Percentiles rank a stretch among this genome's conserved stretches.
phyloP scores from a whole-genome alignment of 805 yeast genomes.

The Jamesozyma lodderae region DNA sequence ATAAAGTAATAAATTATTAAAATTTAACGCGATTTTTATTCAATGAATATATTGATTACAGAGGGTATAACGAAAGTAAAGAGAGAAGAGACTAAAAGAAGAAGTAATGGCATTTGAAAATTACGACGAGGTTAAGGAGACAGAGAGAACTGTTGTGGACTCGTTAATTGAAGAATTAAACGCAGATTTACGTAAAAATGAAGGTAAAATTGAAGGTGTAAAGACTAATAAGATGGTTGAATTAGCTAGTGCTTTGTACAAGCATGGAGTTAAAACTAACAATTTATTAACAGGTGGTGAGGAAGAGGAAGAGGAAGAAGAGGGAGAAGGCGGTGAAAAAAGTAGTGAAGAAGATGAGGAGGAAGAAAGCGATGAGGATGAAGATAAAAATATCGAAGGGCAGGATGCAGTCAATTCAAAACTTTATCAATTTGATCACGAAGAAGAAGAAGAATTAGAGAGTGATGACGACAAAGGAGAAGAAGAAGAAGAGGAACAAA shows the following conservation, averaged over 20 bases:
- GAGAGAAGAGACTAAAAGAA: not conserved
- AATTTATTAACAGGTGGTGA: slow-evolving; percentile 7
- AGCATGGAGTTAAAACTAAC: slow-evolving; percentile 7
- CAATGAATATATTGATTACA: too few species aligned
- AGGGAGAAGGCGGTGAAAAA: slow-evolving; percentile 7
- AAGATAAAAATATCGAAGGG: slow-evolving; percentile 20
- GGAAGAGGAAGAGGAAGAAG: slow-evolving; percentile 8
- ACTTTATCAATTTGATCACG: slow-evolving; percentile 20
- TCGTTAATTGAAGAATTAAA: slow-evolving; percentile 1
- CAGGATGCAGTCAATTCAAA: slow-evolving; percentile 16
- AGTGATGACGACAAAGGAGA: slow-evolving; percentile 6
- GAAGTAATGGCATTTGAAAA: not conserved
- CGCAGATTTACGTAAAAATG: not conserved
- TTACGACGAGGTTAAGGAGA: not conserved
- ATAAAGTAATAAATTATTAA: too few species aligned
- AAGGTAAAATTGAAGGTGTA: not conserved
- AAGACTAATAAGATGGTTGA: slow-evolving; percentile 2
- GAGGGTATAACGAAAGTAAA: too few species aligned
- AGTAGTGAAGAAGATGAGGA: slow-evolving; percentile 6
- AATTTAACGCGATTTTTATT: too few species aligned
- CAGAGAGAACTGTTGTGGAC: not conserved
- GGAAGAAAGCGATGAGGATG: slow-evolving; percentile 26
- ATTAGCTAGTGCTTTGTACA: slow-evolving; percentile 4
- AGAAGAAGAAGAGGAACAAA: slow-evolving; percentile 1
- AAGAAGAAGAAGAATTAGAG: slow-evolving; percentile 16